Evolutionary conservation across 257 asterid genomes (phyloP), one percentile per base, ranked within the genome.

Genomic region (Paraleonurus japonicus): DNA sequence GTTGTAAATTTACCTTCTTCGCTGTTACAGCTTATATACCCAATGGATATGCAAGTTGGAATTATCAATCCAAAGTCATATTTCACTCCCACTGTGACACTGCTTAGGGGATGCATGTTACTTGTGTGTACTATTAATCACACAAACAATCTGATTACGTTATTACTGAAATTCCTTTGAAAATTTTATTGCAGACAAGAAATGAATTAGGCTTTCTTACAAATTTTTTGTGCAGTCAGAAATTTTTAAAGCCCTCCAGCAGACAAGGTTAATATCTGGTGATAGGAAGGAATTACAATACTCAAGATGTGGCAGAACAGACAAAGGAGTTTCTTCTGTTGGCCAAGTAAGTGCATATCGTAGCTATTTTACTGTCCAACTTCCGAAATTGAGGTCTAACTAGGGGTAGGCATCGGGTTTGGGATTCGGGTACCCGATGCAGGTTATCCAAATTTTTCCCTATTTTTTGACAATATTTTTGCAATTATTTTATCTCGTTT

Each of bases 221-320:
- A 39, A 69, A 51, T 51, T 71, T 45, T 51, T 71, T 45, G 60
- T 82, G 84, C 89, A 92, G 98, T 90, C 95, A 22, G 99, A 92
- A 84, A 82, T 95, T 67, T 92, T 95, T 80, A 86, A 84, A 80
- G 98, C 99, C 75, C 86, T 95, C 11, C 74, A 81, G 67, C 86
- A 83, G 87, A 81, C 96, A 67, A 89, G 89, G 81, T 89, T 95
- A 73, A 84, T 89, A 81, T 83, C 76, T 70, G 92, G 89, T 74
- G 92, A 88, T 63, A 92, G 83, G 90, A 95, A 85, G 85, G 96
- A 87, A 12, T 75, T 82, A 83, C 90, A 81, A 47, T 95, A 95
- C 84, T 88, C 93, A 64, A 85, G 99, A 85, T 95, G 99, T 78
- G 99, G 99, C 76, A 84, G 99, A 85, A 95, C 98, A 51, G 99